These are phyloP conservation scores for Caulochytrium protostelioides DNA, from an alignment of 371 early-diverging fungal species.

Conservation along the genomic window DNA sequence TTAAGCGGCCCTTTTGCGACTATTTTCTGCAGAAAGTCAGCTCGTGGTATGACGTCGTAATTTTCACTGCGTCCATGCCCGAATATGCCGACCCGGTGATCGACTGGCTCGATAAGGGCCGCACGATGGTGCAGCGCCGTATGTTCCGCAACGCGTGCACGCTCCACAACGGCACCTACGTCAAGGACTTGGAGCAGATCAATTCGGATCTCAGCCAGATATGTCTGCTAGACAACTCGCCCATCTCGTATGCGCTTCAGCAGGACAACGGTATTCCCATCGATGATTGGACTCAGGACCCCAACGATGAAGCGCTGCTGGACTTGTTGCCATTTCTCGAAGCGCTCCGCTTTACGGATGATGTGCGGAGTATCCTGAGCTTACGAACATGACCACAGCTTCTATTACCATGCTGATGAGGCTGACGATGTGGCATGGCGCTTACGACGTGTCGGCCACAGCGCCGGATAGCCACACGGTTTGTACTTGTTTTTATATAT, in stretches of 20 bases:
- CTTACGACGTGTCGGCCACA: too few species aligned
- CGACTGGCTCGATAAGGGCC: constrained; percentile 67
- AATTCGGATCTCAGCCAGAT: constrained; percentile 69
- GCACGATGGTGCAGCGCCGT: constrained; percentile 48
- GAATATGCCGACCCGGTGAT: constrained; percentile 96
- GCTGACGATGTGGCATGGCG: too few species aligned
- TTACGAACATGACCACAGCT: constrained; percentile 17
- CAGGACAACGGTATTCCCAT: constrained; percentile 71
- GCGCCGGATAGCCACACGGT: too few species aligned
- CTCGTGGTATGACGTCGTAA: constrained; percentile 93
- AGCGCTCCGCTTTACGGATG: constrained; percentile 58
- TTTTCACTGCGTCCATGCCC: constrained; percentile 90
- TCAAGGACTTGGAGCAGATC: constrained; percentile 64
- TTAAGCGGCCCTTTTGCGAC: constrained; percentile 90
- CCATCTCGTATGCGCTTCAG: constrained; percentile 58
- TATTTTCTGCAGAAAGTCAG: constrained; percentile 73
- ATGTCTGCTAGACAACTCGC: constrained; percentile 75
- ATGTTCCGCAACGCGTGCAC: constrained; percentile 59
- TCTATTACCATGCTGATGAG: too few species aligned
- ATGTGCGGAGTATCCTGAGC: constrained; percentile 44
- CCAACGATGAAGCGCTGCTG: constrained; percentile 54
- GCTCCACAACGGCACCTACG: constrained; percentile 46
- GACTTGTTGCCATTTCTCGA: constrained; percentile 68
- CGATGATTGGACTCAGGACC: constrained; percentile 55
- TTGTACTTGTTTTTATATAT: too few species aligned